Conservation (phyloP, 164 flowering plant genomes). For the Santalum album region DNA sequence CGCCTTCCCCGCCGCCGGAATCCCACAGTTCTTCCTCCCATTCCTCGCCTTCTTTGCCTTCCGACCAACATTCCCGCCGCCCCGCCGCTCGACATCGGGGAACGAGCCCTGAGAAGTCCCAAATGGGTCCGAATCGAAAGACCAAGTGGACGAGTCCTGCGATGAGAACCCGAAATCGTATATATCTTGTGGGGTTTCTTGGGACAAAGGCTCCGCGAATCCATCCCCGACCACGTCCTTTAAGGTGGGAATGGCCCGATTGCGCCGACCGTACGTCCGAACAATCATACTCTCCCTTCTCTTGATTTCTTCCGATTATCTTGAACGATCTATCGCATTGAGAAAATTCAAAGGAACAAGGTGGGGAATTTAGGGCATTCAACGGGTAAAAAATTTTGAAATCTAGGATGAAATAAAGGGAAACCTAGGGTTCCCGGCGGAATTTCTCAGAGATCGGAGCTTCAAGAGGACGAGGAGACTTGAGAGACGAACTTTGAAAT, state of each 20-base stretch:
- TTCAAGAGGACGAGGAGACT: too few relatives aligned
- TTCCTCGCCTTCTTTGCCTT: constrained; percentile 19
- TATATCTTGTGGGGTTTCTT: constrained; percentile 38
- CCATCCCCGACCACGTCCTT: constrained; percentile 19
- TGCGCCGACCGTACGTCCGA: constrained; percentile 78
- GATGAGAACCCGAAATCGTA: constrained; percentile 43
- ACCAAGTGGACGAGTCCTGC: constrained; percentile 62
- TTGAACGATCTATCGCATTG: background rate
- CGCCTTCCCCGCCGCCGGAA: constrained; percentile 1
- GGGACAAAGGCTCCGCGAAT: constrained; percentile 30
- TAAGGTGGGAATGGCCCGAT: constrained; percentile 27
- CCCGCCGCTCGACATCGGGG: constrained; percentile 11
- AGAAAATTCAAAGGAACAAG: background rate
- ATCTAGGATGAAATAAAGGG: background rate
- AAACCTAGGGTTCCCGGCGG: too few relatives aligned
- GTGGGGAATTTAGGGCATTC: background rate
- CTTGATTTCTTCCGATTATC: background rate
- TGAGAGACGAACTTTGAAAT: too few relatives aligned
- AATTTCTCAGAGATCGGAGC: too few relatives aligned
- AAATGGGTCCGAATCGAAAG: constrained; percentile 32
- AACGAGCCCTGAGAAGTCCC: too few relatives aligned
- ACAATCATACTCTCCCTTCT: constrained; percentile 47
- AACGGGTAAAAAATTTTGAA: background rate
- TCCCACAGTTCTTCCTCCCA: constrained; percentile 3
- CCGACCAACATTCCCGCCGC: constrained; percentile 10